Percentiles rank a stretch among this genome's conserved stretches.
phyloP scores from a whole-genome alignment of 2,329 filamentous ascomycete genomes.

The Dothistroma septosporum region DNA sequence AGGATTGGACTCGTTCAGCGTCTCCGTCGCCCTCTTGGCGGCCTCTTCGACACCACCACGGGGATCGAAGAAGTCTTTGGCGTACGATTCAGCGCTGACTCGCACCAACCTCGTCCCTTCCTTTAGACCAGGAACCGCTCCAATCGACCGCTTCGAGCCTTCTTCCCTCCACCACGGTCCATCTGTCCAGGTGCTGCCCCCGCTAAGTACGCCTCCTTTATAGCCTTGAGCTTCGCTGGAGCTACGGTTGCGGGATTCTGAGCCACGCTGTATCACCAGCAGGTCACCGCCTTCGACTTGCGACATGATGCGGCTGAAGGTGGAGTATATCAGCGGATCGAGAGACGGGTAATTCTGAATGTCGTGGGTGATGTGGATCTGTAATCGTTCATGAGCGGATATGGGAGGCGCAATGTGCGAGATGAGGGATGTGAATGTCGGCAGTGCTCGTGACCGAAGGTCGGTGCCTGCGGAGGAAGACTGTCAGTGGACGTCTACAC shows the following conservation, averaged over 20 bases:
- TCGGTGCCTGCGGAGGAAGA: constrained; percentile 65
- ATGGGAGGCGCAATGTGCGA: constrained; percentile 95
- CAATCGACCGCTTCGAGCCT: constrained; percentile 64
- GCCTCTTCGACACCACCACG: constrained; percentile 77
- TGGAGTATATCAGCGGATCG: constrained; percentile 84
- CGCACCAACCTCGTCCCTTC: constrained; percentile 90
- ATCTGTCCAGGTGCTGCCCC: constrained; percentile 73
- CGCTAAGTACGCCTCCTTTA: constrained; percentile 43
- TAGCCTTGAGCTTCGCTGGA: constrained; percentile 56
- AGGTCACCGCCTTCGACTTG: constrained; percentile 97
- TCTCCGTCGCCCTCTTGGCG: constrained; percentile 72
- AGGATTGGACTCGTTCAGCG: constrained; percentile 78
- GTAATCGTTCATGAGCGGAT: constrained; percentile 90
- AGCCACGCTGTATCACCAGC: constrained; percentile 87
- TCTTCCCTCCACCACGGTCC: constrained; percentile 90
- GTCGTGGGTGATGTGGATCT: constrained; percentile 97
- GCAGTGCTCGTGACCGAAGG: constrained; percentile 77
- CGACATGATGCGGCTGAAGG: constrained; percentile 95
- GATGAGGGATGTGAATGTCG: constrained; percentile 90
- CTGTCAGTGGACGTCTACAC: constrained; percentile 9
- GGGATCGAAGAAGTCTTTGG: constrained; percentile 74
- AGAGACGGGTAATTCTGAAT: constrained; percentile 90
- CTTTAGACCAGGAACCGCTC: constrained; percentile 70
- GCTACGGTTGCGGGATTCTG: constrained; percentile 65
- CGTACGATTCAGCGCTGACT: constrained; percentile 82